Evolutionary conservation across 768 basidiomycete genomes (phyloP), one percentile per base, ranked within the genome.

Genomic region (Amanita jacksonii): DNA sequence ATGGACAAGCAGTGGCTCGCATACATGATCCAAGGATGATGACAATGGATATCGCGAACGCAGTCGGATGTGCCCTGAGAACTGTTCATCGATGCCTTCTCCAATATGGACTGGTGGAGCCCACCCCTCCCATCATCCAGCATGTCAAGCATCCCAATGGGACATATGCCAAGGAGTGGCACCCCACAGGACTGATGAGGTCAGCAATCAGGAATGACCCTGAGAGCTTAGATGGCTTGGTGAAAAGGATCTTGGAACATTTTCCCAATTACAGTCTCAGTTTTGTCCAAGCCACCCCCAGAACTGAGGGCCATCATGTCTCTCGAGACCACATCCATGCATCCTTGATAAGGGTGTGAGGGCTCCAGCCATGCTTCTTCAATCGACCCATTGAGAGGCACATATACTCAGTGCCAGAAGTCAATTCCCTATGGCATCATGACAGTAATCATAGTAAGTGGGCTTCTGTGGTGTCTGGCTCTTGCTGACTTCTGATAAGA

Each of bases 401-500:
- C 0, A 38, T 45, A 5, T 62, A 62, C 39, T 36, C 28, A 12
- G 61, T 62, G 27, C 50, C 54, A 20, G 61, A 58, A 3, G 55
- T 57, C 6, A 64, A 64, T 49, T 57, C 57, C 0, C 49, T 64
- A 1, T 63, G 61, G 61, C 62, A 65, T 43, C 60, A 65, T 51
- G 62, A 66, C 50, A 61, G 65, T 0, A 62, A 65, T 36, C 64
- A 65, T 51, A 55, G 63, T 65, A 42, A n/a, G 52, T 48, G 30
- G n/a, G 33, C 37, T 9, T n/a, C 20, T 38, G 39, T 19, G 37
- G 24, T 6, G 1, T 8, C 2, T 22, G 2, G 13, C 4, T 3
- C 12, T 38, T 12, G 8, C 8, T 9, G 15, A 38, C 5, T n/a
- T 2, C 16, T 13, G 8, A 13, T 28, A n/a, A 38, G 12, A 31